Percentiles rank a stretch among this genome's conserved stretches.
These are phyloP conservation scores for Alliaria petiolata DNA, from an alignment of 345 rosid species.

Conservation along the genomic window DNA sequence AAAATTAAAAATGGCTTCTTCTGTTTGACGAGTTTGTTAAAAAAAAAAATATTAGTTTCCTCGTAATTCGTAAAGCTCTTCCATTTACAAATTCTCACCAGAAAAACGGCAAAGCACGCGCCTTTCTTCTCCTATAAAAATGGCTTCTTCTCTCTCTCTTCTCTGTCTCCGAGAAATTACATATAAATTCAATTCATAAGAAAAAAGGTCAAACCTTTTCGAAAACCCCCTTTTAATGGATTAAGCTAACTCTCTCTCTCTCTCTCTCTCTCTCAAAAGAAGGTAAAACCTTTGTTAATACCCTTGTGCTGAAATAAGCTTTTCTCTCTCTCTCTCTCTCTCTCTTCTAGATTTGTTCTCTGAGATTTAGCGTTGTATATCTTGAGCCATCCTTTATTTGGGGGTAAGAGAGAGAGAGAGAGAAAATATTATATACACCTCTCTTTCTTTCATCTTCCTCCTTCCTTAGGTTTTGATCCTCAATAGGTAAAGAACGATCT, in stretches of 20 bases:
- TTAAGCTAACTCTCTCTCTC: conserved; percentile 19
- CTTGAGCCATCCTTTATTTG: conserved; percentile 19
- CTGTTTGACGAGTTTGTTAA: background rate
- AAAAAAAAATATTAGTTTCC: background rate
- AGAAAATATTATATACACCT: conserved; percentile 26
- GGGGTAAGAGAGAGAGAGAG: background rate
- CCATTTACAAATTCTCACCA: background rate
- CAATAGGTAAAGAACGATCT: conserved; percentile 21
- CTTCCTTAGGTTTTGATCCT: conserved; percentile 20
- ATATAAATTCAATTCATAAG: background rate
- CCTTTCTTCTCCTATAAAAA: conserved; percentile 15
- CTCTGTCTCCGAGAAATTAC: conserved; percentile 1
- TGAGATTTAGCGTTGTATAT: conserved; percentile 16
- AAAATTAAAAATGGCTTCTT: too few relatives aligned
- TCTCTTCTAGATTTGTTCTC: conserved; percentile 24
- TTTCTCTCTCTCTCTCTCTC: conserved; percentile 16
- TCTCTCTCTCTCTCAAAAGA: conserved; percentile 14
- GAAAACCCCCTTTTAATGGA: conserved; percentile 28
- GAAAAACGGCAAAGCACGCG: conserved; percentile 23
- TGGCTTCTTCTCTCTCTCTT: too few relatives aligned
- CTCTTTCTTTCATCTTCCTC: conserved; percentile 9
- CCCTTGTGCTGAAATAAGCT: conserved; percentile 4
- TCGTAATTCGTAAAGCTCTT: background rate
- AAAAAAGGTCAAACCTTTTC: conserved; percentile 16
- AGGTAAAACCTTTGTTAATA: conserved; percentile 15